Evolutionary conservation across 768 basidiomycete genomes (phyloP), one percentile per base, ranked within the genome.

Genomic region (Ramaria sp.): DNA sequence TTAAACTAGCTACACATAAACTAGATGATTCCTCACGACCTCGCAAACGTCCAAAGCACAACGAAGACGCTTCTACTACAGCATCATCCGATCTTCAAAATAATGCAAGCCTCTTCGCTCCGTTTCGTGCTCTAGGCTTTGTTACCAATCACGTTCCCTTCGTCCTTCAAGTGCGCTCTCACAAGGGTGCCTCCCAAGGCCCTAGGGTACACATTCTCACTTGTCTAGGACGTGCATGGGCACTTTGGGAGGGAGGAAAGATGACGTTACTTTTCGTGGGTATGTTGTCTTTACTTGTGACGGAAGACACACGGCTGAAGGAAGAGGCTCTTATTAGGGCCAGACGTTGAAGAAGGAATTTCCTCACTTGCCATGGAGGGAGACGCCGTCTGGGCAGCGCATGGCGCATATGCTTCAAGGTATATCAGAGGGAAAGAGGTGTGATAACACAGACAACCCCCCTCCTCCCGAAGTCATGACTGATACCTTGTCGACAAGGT

Each of bases 101-200:
- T 19, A 47, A 24, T 27, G 22, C 46, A 52, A 33, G 68, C 34
- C 68, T 99, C 42, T 98, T 95, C 67, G 89, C 86, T 4, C 95
- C 96, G 3, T 99, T 98, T 67, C 81, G 96, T 59, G 93, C 93
- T 7, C 80, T 99, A n/a, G 95, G 96, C 27, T 80, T 92, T 57
- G 80, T 98, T 64, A 91, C 94, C 45, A 94, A 95, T 66, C 80
- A 86, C 71, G 78, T 94, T 24, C 92, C 94, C 10, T 91, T 95
- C 67, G 82, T 86, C 15, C 69, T 97, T 58, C 92, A 95, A 74
- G 83, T 86, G 1, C 81, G 91, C 54, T 82, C 88, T 0, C 76
- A 84, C 65, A 94, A 93, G 67, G 90, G 90, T 24, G 82, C 90
- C 20, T 80, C 88, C 1, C 86, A 86, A 19, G 89, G 87, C 2